Evolutionary conservation across 148 eudicot genomes (phyloP).

Genomic region (Bassia scoparia): DNA sequence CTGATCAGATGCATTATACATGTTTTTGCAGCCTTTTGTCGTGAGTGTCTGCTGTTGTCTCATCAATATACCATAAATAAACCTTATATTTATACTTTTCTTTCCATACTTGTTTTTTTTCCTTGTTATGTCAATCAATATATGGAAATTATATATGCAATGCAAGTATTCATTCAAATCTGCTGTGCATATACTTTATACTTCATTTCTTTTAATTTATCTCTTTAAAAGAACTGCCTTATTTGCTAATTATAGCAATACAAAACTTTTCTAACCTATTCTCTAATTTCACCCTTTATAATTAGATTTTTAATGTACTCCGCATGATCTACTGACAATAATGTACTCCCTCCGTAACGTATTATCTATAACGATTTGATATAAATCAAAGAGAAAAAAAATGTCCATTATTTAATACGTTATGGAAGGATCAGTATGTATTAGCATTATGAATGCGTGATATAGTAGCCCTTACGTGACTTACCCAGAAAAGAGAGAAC

Average conservation of each 20-base stretch:
- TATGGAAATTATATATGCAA: no score
- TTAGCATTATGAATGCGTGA: neutral
- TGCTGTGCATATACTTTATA: neutral
- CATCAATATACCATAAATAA: constrained; percentile 19
- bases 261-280: no score
- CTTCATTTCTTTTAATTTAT: neutral
- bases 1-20: no score
- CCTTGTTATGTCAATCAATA: constrained; percentile 8
- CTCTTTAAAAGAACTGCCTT: neutral
- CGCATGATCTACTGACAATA: no score
- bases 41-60: constrained; percentile 9
- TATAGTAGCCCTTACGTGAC: neutral
- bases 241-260: neutral
- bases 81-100: neutral
- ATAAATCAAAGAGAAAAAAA: no score
- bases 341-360: no score
- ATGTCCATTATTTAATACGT: no score
- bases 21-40: constrained; percentile 10
- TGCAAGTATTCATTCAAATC: no score
- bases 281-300: neutral
- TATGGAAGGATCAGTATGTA: no score
- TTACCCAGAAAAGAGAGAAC: constrained; percentile 1
- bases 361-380: no score
- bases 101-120: constrained; percentile 10
- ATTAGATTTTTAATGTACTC: no score